Evolutionary conservation across 345 rosid genomes (phyloP).

Genomic region (Gossypium rotundifolium): DNA sequence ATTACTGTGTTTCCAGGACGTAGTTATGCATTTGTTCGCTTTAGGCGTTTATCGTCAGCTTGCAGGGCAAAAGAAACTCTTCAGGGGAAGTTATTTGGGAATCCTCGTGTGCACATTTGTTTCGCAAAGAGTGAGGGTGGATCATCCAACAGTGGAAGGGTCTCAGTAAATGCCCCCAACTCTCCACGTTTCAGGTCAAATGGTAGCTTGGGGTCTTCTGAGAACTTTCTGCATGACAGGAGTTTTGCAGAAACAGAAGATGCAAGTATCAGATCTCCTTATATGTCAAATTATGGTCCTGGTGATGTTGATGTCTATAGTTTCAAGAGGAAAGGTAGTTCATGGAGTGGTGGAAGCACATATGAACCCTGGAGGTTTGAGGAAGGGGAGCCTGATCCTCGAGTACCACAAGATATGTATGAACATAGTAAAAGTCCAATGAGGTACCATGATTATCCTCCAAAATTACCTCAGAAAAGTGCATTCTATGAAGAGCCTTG

Average conservation of each 20-base stretch:
- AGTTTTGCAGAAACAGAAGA: constrained; percentile 27
- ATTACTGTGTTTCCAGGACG: constrained; percentile 88
- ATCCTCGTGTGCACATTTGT: constrained; percentile 96
- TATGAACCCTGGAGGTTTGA: constrained; percentile 39
- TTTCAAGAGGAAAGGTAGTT: constrained; percentile 40
- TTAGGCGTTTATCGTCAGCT: constrained; percentile 54
- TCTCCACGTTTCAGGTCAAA: constrained; percentile 54
- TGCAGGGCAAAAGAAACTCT: constrained; percentile 89
- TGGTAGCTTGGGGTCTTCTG: constrained; percentile 49
- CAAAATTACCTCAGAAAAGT: constrained; percentile 34
- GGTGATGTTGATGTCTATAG: constrained; percentile 34
- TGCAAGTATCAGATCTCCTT: constrained; percentile 21
- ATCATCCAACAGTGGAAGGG: constrained; percentile 52
- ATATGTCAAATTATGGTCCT: constrained; percentile 1
- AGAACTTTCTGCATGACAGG: constrained; percentile 47
- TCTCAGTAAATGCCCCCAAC: constrained; percentile 33
- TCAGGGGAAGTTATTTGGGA: constrained; percentile 86
- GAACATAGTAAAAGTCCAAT: constrained; percentile 55
- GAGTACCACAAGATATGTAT: constrained; percentile 38
- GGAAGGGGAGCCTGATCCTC: constrained; percentile 33
- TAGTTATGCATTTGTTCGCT: constrained; percentile 92
- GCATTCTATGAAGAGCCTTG: constrained; percentile 59
- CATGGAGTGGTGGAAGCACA: constrained; percentile 41
- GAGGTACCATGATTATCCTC: constrained; percentile 44
- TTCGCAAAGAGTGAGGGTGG: constrained; percentile 78